phyloP scores from a whole-genome alignment of 148 eudicot genomes.

The Selenicereus undatus region DNA sequence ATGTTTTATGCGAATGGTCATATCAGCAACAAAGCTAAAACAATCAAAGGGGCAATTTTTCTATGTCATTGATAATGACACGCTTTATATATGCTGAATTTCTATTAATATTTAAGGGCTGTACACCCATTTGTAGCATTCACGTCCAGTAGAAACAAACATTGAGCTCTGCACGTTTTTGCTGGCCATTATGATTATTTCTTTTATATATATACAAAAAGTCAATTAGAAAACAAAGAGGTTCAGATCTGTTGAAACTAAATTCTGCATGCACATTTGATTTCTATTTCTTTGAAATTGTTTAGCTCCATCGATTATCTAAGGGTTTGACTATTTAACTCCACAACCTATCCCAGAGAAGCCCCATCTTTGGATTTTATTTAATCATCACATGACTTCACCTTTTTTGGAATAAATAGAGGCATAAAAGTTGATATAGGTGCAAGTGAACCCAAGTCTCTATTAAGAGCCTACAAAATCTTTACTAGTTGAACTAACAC shows the following conservation, averaged over 20 bases:
- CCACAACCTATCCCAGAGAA: too few species aligned
- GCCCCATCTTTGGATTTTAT: too few species aligned
- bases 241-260: neutral
- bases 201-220: too few species aligned
- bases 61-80: neutral
- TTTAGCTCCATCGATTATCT: too few species aligned
- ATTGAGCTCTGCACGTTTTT: constrained; percentile 26
- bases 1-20: constrained; percentile 1
- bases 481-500: too few species aligned
- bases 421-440: too few species aligned
- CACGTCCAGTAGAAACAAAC: constrained; percentile 22
- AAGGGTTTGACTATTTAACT: too few species aligned
- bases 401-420: too few species aligned
- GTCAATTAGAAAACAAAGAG: neutral
- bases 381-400: too few species aligned
- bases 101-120: neutral
- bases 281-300: too few species aligned
- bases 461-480: too few species aligned
- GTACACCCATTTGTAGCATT: constrained; percentile 3
- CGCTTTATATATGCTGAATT: neutral
- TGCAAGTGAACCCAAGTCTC: too few species aligned
- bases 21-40: neutral
- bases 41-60: neutral
- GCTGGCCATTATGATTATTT: neutral
- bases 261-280: neutral